Percentiles rank a stretch among this genome's conserved stretches.
These are phyloP conservation scores for Phlebiopsis flavidoalba DNA, from an alignment of 768 basidiomycete species.

Conservation along the genomic window DNA sequence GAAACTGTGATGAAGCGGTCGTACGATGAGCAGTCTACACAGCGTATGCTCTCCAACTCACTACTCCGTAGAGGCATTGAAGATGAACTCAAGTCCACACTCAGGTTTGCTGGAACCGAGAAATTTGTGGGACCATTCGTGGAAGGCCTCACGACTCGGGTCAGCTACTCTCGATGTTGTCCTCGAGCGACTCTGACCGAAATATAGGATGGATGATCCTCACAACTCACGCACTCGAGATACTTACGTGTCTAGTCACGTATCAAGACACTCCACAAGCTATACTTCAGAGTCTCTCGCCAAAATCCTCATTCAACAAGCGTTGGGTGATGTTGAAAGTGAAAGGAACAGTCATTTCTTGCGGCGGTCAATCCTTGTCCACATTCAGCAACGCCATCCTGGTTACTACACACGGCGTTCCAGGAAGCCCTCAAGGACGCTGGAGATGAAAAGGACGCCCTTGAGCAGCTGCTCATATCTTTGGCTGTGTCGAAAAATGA, in stretches of 20 bases:
- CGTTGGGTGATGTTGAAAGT: neutral
- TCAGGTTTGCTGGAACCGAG: slow-evolving; percentile 47
- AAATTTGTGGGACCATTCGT: slow-evolving; percentile 54
- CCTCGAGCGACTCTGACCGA: neutral
- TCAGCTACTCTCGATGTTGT: slow-evolving; percentile 24
- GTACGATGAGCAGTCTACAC: slow-evolving; percentile 31
- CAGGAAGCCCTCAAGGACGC: slow-evolving; percentile 30
- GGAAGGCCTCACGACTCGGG: slow-evolving; percentile 32
- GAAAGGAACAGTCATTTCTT: neutral
- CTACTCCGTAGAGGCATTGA: slow-evolving; percentile 35
- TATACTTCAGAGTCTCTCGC: slow-evolving; percentile 17
- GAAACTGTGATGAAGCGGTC: slow-evolving; percentile 37
- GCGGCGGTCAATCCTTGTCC: slow-evolving; percentile 37
- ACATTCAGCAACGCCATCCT: slow-evolving; percentile 64
- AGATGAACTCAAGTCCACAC: slow-evolving; percentile 39
- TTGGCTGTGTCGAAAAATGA: slow-evolving; percentile 50
- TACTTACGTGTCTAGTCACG: slow-evolving; percentile 29
- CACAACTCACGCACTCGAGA: slow-evolving; percentile 17
- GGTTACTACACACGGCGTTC: slow-evolving; percentile 38
- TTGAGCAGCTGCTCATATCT: slow-evolving; percentile 55
- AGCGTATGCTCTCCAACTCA: slow-evolving; percentile 9
- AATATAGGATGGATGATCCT: slow-evolving; percentile 28
- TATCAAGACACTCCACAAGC: slow-evolving; percentile 16
- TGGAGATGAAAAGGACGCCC: slow-evolving; percentile 29
- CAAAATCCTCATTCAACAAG: slow-evolving; percentile 9